A percentile compares a stretch with the other conserved stretches of the same genome.
Conservation (phyloP, 805 yeast genomes). For the Geotrichum ghanense region DNA sequence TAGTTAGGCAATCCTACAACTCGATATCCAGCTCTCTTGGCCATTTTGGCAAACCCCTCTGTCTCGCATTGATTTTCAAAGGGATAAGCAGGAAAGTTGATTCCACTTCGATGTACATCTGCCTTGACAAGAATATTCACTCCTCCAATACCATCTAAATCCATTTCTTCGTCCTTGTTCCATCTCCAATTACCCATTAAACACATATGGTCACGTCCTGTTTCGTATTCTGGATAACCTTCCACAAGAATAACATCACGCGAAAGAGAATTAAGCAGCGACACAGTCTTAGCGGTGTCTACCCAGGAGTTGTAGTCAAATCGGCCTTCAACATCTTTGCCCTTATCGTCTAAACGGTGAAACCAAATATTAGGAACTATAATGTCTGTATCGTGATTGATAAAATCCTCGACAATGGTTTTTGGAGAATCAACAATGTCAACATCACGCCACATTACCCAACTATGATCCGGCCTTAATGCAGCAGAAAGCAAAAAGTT, state of each 20-base stretch:
- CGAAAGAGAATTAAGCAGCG: constrained; percentile 48
- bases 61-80: constrained; percentile 84
- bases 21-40: constrained; percentile 62
- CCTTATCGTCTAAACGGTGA: constrained; percentile 14
- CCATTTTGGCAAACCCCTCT: constrained; percentile 78
- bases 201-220: constrained; percentile 84
- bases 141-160: constrained; percentile 85
- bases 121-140: constrained; percentile 84
- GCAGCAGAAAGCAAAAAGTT: constrained; percentile 78
- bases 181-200: constrained; percentile 49
- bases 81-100: constrained; percentile 90
- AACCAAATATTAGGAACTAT: constrained; percentile 83
- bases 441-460: constrained; percentile 88
- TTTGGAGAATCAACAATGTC: constrained; percentile 76
- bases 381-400: constrained; percentile 77
- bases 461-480: constrained; percentile 72
- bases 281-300: constrained; percentile 63
- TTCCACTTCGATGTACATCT: constrained; percentile 88
- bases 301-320: constrained; percentile 25
- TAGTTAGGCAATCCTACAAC: constrained; percentile 89
- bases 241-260: constrained; percentile 78
- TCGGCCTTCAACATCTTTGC: constrained; percentile 18
- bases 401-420: constrained; percentile 69
- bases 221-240: constrained; percentile 86
- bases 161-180: constrained; percentile 57